Evolutionary conservation across 768 basidiomycete species (phyloP), one percentile per base, ranked within the genome.

Genomic region (Lentinula boryana): DNA sequence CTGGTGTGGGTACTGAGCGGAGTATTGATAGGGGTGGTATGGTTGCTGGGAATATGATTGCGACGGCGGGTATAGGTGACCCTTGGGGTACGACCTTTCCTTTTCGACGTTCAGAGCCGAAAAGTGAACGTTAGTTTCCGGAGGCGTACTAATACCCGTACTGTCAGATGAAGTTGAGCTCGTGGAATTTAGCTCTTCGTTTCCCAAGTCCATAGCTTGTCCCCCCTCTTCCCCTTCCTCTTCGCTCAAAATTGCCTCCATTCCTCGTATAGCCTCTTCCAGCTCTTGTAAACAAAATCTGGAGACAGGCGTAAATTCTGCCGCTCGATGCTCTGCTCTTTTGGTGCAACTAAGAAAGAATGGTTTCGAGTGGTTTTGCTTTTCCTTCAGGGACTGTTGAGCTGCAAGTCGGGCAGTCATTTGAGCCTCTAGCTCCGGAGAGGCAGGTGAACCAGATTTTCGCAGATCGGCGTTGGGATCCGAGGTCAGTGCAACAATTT

Each of bases 301-400:
- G 3, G 92, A 88, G 72, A 95, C 86, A 5, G 93, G 89, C 5
- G 86, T 86, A 66, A 95, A 92, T 59, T 88, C 82, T 33, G 72
- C 76, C 10, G 80, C 75, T 21, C 78, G 75, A 67, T 94, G 92
- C 62, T 91, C 90, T 57, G 84, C 84, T 56, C 87, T 77, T 61
- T 83, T 81, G 5, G 85, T 85, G 69, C 91, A 91, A 52, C 80
- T 80, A 1, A 92, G 71, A 74, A 92, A 91, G 70, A 86, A 88
- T 5, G 89, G 89, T 62, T 88, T 89, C 38, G 76, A 75, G 66
- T 86, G 84, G 4, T 81, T 75, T 60, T 87, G 82, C 63, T 80
- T 83, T 67, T 90, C 87, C 53, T 84, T 74, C 59, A 78, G 75
- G 13, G 72, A 77, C 60, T 81, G 80, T 8, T 83, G 72, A 33